Base-by-base conservation (phyloP, 2,329 filamentous ascomycete species). In the Penicillium sp. region DNA sequence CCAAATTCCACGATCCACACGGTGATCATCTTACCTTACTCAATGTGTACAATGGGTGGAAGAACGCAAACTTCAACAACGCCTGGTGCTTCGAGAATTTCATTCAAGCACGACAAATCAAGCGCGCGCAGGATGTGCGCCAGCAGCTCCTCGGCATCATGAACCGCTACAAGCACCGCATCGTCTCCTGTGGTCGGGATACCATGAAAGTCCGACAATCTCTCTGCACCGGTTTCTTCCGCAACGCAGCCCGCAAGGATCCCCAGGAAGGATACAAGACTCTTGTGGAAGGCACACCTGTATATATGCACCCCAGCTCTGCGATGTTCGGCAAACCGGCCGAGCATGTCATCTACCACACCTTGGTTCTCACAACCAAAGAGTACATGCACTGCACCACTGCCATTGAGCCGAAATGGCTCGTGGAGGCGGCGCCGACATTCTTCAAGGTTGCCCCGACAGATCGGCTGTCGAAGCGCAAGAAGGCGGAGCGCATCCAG, bases 61-160 rank as follows among this genome's bases (percentile, higher is more conserved):
- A 95, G 69, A 80, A 85, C 37, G 87, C 83, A 55, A 85, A 86
- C 6, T 95, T 82, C 72, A 87, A 84, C 41, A 88, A 84, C 49
- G 84, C 91, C 0, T 99, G 93, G 93, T 97, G 93, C 67, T 92
- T 89, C 59, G 95, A 99, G 65, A 96, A 99, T 71, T 99, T 95
- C 68, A 93, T 99, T 67, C 91, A 97, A 67, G 90, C 89, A 4
- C 83, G 91, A 2, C 85, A 84, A 29, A 95, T 99, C 81, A 82
- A 84, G 50, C 86, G 92, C 10, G 91, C 89, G 9, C 88, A 92
- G 68, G 93, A 99, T 67, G 90, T 99, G 0, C 83, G 93, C 14
- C 86, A 95, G 53, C 93, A 99, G 70, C 80, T 99, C 3, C 82
- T 92, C 45, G 88, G 88, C 60, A 97, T 99, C 69, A 95, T 99